phyloP scores from a whole-genome alignment of 148 eudicot species.

The Diospyros lotus region DNA sequence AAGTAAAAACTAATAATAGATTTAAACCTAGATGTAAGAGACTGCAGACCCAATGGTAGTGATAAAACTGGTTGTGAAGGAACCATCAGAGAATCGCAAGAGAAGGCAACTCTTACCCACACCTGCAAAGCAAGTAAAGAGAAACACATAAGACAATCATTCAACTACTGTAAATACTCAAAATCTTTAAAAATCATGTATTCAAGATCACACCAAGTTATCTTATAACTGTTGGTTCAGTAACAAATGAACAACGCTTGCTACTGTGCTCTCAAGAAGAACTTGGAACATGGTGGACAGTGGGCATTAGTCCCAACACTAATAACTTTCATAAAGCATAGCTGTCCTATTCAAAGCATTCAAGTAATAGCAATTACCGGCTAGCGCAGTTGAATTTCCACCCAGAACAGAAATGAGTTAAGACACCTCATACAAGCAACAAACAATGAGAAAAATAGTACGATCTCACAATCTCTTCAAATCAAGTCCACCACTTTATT shows the following conservation, averaged over 20 bases:
- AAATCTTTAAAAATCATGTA: neutral
- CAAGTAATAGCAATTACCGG: neutral
- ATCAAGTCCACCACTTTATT: neutral
- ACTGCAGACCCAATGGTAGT: conserved; percentile 80
- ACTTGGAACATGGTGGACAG: neutral
- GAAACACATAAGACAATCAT: neutral
- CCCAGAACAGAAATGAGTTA: no score
- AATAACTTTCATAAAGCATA: neutral
- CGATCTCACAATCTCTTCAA: neutral
- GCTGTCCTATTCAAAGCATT: neutral
- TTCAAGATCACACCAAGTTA: conserved; percentile 9
- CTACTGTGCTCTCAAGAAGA: conserved; percentile 4
- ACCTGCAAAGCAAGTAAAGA: conserved; percentile 42
- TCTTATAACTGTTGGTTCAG: neutral
- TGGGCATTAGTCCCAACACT: neutral
- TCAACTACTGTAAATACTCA: neutral
- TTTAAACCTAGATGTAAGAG: neutral
- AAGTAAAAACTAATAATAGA: neutral
- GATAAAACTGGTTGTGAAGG: conserved; percentile 92
- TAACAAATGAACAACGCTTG: neutral
- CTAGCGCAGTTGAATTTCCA: neutral
- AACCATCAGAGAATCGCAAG: conserved; percentile 95
- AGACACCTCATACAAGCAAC: neutral
- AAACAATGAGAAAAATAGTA: neutral
- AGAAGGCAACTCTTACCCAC: conserved; percentile 98